Evolutionary conservation across 371 early-diverging fungal species (phyloP), one percentile per base, ranked within the genome.

Genomic region (Saksenaea vasiformis): DNA sequence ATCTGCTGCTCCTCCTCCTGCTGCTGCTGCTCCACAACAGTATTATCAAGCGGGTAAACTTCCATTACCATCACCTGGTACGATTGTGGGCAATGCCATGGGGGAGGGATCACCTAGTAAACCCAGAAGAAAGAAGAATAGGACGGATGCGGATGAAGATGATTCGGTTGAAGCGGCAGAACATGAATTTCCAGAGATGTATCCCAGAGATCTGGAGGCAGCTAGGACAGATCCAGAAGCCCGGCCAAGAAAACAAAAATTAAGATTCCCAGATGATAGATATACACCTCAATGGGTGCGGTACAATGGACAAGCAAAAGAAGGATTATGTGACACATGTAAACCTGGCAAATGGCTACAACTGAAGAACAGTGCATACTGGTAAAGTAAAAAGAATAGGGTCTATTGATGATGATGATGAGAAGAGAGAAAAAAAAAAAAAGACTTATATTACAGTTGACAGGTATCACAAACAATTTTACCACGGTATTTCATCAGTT

Each of bases 231-330:
- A 75, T 59, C 68, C 72, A 60, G 86, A 86, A 58, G 84, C 83
- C 7, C 70, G 77, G 55, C 82, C 90, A 1, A 85, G 91, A 44
- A 80, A 78, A 51, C 93, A 92, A 63, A 85, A 85, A 53, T 69
- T 87, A 36, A 83, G 92, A 5, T 93, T 86, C 68, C 66, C 69
- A 14, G 93, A 87, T 19, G 96, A 95, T 66, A 67, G 88, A 63
- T 95, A 95, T 71, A 96, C 95, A 10, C 96, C 96, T 1, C 81
- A 85, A 58, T 93, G 91, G 92, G 95, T 95, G 7, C 83, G 96
- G 36, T 85, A 83, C 62, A 79, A 78, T 55, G 95, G 95, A 0
- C 89, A 89, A 51, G 77, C 83, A 31, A 93, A 93, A 70, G 95
- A 96, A 68, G 96, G 96, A 0, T 82, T 90, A 59, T 95, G 96